These are phyloP conservation scores for Ampelomyces quisqualis DNA, from an alignment of 2,329 filamentous ascomycete genomes.

Conservation along the genomic window DNA sequence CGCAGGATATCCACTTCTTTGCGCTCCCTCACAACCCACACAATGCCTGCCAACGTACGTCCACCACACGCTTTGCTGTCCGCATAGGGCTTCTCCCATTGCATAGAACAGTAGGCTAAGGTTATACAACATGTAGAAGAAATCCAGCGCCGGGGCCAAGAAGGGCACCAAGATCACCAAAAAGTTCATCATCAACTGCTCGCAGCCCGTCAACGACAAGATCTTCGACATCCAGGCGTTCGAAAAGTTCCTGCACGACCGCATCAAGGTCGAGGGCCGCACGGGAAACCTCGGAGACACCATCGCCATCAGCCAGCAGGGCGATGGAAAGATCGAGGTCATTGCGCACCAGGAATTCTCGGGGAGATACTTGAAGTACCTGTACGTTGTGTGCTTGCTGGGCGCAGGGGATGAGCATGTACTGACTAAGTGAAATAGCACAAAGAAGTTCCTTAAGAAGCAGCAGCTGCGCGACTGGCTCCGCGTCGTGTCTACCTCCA, in stretches of 20 bases:
- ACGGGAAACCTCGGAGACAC: conserved; percentile 96
- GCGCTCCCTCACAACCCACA: conserved; percentile 59
- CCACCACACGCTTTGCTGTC: conserved; percentile 96
- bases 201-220: conserved; percentile 97
- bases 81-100: conserved; percentile 49
- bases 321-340: conserved; percentile 97
- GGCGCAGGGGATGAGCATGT: not conserved
- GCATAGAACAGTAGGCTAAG: conserved; percentile 92
- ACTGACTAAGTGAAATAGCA: conserved; percentile 57
- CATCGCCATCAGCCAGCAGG: conserved; percentile 84
- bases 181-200: conserved; percentile 99
- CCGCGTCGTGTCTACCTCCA: conserved; percentile 95
- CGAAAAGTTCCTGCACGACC: conserved; percentile 99
- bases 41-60: conserved; percentile 93
- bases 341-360: conserved; percentile 97
- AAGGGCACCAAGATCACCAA: conserved; percentile 73
- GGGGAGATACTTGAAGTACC: conserved; percentile 99
- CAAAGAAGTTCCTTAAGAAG: conserved; percentile 99
- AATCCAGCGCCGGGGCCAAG: conserved; percentile 50
- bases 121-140: conserved; percentile 58
- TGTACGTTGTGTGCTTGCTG: conserved; percentile 61
- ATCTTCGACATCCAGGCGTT: conserved; percentile 99
- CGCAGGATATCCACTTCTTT: conserved; percentile 94
- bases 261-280: conserved; percentile 99
- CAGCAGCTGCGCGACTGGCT: conserved; percentile 99